Base-by-base conservation (phyloP, 2,329 filamentous ascomycete species). In the Ophiostoma himal-ulmi region DNA sequence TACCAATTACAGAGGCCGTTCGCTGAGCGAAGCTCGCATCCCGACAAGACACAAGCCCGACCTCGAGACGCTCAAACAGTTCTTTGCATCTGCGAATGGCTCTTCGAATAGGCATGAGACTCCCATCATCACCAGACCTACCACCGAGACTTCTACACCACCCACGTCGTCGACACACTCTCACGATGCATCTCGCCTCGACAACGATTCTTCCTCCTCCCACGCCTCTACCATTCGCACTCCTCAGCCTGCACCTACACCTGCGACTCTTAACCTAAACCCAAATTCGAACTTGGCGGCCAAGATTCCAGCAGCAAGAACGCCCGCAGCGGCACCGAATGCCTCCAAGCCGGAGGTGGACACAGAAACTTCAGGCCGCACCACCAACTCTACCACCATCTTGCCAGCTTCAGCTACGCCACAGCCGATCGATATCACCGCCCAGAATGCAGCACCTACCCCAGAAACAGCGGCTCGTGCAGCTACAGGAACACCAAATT, bases 21-120 rank as follows among this genome's bases (percentile, higher is more conserved):
- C 78, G 71, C 79, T 88, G 57, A 83, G 84, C 75, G 85, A 87
- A 76, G 78, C 79, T 68, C 83, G 80, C 75, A 83, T 88, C 71
- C 86, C 86, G 68, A 73, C 80, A 70, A 82, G 83, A 73, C 82
- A 81, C 70, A 78, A 79, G 73, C 77, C 81, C 68, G 80, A 82
- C 71, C 80, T 83, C 48, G 81, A 84, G 71, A 77, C 77, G 20
- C 74, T 83, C 41, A 81, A 80, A 73, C 79, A 79, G 70, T 78
- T 79, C 10, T 74, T 82, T 13, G 67, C 69, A 7, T 71, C 70
- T 10, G 76, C 76, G 11, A 77, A 77, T 74, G 75, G 77, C 72
- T 39, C 75, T 2, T 41, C 44, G 68, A 37, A 75, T 67, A 44
- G 75, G 72, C 17, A 70, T 13, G 71, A 73, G 54, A 68, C 70